These are phyloP conservation scores for Rosa hybrid DNA, from an alignment of 331 rosid genomes.

Conservation along the genomic window DNA sequence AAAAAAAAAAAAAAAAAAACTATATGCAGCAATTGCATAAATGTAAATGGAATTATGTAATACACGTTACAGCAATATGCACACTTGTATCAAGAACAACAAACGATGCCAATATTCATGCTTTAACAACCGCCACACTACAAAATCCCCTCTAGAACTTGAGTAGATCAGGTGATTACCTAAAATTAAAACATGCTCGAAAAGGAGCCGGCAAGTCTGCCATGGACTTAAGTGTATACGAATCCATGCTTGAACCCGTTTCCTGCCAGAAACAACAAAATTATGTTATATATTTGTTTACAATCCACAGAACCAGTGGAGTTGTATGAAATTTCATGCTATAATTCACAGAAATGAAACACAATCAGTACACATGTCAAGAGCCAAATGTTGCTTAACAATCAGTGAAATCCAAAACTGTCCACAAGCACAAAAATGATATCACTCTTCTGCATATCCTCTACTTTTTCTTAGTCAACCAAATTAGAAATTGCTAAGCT, in stretches of 20 bases:
- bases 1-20: not conserved
- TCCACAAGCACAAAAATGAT: not conserved
- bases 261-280: constrained; percentile 26
- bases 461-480: not conserved
- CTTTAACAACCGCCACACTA: constrained; percentile 15
- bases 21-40: not conserved
- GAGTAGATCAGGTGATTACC: constrained; percentile 42
- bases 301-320: not conserved
- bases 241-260: constrained; percentile 55
- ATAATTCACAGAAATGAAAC: not conserved
- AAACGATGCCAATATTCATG: not conserved
- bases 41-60: not conserved
- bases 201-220: constrained; percentile 76
- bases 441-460: not conserved
- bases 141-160: constrained; percentile 13
- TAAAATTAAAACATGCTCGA: constrained; percentile 78
- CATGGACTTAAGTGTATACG: constrained; percentile 76
- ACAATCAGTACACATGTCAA: not conserved
- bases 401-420: not conserved
- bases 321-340: not conserved
- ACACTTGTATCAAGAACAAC: not conserved
- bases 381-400: not conserved
- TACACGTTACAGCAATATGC: not conserved
- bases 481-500: not conserved
- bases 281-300: not conserved